A percentile compares a stretch with the other conserved stretches of the same genome.
Conservation (phyloP, 2,329 filamentous ascomycete genomes). For the Penicillium sp. region DNA sequence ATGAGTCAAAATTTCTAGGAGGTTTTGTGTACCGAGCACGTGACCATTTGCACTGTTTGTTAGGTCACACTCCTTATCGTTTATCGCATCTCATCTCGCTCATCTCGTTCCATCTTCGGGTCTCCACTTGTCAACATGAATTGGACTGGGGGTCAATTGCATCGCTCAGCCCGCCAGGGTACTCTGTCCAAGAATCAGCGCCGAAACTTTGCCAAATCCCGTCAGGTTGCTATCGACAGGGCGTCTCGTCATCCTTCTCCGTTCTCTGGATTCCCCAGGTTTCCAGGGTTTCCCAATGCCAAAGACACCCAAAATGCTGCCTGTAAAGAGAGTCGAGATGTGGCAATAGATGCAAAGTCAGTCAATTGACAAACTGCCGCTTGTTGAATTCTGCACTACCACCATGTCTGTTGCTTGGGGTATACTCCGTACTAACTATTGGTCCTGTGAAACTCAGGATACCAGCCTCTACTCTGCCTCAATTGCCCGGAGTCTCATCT, state of each 20-base stretch:
- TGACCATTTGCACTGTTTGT: slow-evolving; percentile 12
- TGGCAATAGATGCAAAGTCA: not conserved
- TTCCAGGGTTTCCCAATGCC: slow-evolving; percentile 1
- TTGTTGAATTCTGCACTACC: not conserved
- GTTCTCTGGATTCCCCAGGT: slow-evolving; percentile 8
- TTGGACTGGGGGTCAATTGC: slow-evolving; percentile 43
- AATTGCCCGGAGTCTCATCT: not conserved
- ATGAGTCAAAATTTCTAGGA: not conserved
- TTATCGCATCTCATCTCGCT: no score
- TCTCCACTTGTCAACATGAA: slow-evolving; percentile 33
- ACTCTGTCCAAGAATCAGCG: slow-evolving; percentile 26
- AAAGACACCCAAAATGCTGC: not conserved
- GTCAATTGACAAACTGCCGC: slow-evolving; percentile 6
- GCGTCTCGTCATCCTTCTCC: slow-evolving; percentile 10
- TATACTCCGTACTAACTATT: slow-evolving; percentile 5
- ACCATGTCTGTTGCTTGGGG: not conserved
- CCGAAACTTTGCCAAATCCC: slow-evolving; percentile 33
- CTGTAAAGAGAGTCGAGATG: not conserved
- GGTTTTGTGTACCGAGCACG: slow-evolving; percentile 15
- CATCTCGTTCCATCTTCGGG: not conserved
- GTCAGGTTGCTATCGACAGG: slow-evolving; percentile 15
- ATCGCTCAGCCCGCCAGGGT: slow-evolving; percentile 33
- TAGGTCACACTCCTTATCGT: not conserved
- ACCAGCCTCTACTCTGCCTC: not conserved
- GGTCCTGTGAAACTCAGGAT: not conserved